Percentiles rank a stretch among this genome's conserved stretches.
phyloP scores from a whole-genome alignment of 352 stramenopile genomes.

The Globisporangium lucens region DNA sequence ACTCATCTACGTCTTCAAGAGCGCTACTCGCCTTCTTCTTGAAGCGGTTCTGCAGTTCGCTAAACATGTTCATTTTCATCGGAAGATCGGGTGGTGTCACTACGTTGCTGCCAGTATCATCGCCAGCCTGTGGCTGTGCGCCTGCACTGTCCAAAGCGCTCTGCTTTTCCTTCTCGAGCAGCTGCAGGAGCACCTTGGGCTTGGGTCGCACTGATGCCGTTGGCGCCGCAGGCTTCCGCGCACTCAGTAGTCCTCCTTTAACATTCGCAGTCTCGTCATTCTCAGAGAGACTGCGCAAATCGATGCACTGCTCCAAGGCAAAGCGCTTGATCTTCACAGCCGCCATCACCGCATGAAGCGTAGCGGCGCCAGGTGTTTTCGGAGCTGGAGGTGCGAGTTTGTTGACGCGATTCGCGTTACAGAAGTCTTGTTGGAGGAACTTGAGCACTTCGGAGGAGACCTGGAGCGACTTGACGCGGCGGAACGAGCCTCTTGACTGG shows the following conservation, averaged over 20 bases:
- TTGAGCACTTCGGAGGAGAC: conserved; percentile 57
- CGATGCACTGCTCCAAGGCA: conserved; percentile 12
- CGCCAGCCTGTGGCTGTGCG: neutral
- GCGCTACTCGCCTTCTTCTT: conserved; percentile 7
- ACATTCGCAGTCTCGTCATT: neutral
- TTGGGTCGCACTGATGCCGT: conserved; percentile 30
- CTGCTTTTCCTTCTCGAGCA: conserved; percentile 31
- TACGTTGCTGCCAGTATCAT: neutral
- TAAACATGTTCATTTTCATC: conserved; percentile 31
- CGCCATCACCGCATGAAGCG: neutral
- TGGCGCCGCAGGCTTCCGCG: neutral
- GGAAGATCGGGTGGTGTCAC: conserved; percentile 7
- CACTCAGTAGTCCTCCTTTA: neutral
- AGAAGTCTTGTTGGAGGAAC: conserved; percentile 77
- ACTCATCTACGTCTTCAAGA: neutral
- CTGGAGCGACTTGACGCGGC: conserved; percentile 50
- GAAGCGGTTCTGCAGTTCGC: conserved; percentile 38
- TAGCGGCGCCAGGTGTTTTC: conserved; percentile 1
- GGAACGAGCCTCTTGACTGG: conserved; percentile 22
- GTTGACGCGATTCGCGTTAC: conserved; percentile 32
- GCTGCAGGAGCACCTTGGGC: conserved; percentile 44
- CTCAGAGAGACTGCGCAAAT: conserved; percentile 1
- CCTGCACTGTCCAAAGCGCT: conserved; percentile 12
- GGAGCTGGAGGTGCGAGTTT: neutral
- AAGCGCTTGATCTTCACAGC: conserved; percentile 19